Conservation (phyloP, 495 filamentous ascomycete species). For the Aspergillus heteromorphus region DNA sequence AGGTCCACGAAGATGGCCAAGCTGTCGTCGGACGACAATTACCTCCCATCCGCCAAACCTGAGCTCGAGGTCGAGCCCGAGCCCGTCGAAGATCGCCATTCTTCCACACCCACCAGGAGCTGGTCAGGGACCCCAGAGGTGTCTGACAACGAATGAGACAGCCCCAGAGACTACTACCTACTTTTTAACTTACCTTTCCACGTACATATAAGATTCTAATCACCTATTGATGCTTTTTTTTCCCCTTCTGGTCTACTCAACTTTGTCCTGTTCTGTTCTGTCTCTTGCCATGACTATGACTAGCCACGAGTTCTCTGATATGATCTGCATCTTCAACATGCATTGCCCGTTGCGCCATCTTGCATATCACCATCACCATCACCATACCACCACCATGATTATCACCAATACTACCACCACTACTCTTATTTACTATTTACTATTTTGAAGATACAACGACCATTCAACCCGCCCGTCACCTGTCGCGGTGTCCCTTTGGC, state of each 20-base stretch:
- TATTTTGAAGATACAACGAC: no score
- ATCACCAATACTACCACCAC: no score
- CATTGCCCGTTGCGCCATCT: constrained; percentile 10
- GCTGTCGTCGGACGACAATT: constrained; percentile 27
- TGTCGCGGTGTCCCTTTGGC: no score
- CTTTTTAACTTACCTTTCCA: neutral
- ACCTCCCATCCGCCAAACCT: constrained; percentile 32
- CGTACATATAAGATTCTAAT: constrained; percentile 10
- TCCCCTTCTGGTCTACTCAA: constrained; percentile 1
- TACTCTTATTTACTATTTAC: no score
- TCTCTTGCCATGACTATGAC: constrained; percentile 17
- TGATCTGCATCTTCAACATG: constrained; percentile 11
- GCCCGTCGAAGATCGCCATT: constrained; percentile 21
- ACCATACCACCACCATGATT: no score
- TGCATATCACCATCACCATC: constrained; percentile 24
- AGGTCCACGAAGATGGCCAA: constrained; percentile 40
- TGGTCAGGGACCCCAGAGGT: constrained; percentile 27
- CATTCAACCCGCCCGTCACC: no score
- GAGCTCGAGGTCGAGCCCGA: constrained; percentile 41
- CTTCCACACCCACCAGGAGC: constrained; percentile 24
- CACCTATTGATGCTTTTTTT: constrained; percentile 8
- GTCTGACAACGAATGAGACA: constrained; percentile 33
- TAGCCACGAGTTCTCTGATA: constrained; percentile 11
- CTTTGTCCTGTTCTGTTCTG: constrained; percentile 7
- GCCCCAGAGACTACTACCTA: neutral